phyloP scores from a whole-genome alignment of 306 rosid genomes.

The Lagenaria siceraria region DNA sequence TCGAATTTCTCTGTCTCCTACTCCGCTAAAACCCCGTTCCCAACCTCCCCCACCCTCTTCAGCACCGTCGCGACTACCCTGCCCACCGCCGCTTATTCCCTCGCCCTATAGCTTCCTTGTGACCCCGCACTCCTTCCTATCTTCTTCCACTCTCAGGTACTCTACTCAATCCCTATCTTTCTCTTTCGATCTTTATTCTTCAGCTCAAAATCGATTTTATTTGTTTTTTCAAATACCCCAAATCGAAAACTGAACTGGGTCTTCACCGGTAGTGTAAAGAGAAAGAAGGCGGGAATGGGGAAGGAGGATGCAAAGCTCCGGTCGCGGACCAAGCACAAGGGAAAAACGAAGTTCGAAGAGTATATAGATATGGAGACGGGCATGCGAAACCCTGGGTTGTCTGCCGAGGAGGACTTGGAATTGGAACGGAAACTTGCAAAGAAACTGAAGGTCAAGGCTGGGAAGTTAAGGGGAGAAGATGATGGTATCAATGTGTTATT shows the following conservation, averaged over 20 bases:
- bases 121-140: not conserved
- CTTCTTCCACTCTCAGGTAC: not conserved
- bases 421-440: constrained; percentile 74
- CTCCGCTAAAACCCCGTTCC: too few relatives aligned
- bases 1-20: too few relatives aligned
- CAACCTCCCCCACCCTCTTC: not conserved
- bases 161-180: not conserved
- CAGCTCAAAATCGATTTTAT: not conserved
- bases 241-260: not conserved
- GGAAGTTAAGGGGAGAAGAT: constrained; percentile 60
- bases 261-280: not conserved
- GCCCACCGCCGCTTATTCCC: not conserved
- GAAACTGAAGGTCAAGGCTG: constrained; percentile 72
- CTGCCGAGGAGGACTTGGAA: constrained; percentile 50
- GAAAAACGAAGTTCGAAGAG: constrained; percentile 31
- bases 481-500: constrained; percentile 53
- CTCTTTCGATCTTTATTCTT: not conserved
- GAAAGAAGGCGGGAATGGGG: not conserved
- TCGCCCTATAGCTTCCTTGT: not conserved
- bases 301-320: constrained; percentile 16
- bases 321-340: constrained; percentile 12
- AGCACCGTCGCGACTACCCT: not conserved
- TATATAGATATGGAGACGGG: constrained; percentile 28
- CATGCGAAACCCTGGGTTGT: constrained; percentile 7
- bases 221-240: not conserved